A percentile compares a stretch with the other conserved stretches of the same genome.
Conservation (phyloP, 768 basidiomycete species). For the Serendipita sp. region DNA sequence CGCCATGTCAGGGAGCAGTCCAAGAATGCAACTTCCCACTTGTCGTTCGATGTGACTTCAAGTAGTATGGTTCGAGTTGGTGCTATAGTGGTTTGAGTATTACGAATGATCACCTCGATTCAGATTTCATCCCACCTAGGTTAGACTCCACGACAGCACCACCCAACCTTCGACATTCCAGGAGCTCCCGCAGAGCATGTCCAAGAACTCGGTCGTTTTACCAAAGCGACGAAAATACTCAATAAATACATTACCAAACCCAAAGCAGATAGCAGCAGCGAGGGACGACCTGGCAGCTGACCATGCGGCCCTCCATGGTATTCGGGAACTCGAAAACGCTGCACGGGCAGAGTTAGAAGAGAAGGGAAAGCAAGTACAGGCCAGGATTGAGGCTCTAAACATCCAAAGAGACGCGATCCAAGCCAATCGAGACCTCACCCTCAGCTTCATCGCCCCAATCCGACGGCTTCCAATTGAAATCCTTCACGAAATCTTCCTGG, state of each 20-base stretch:
- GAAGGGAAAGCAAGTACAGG: conserved; percentile 29
- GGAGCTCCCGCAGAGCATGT: background rate
- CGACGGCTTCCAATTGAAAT: conserved; percentile 55
- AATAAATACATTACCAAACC: conserved; percentile 33
- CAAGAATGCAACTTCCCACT: background rate
- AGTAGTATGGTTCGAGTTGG: background rate
- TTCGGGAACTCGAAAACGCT: conserved; percentile 35
- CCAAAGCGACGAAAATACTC: background rate
- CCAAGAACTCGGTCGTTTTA: background rate
- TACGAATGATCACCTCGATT: too few relatives aligned
- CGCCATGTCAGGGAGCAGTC: background rate
- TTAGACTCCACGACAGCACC: too few relatives aligned
- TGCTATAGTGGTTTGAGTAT: background rate
- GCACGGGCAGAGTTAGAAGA: conserved; percentile 42
- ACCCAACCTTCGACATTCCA: background rate
- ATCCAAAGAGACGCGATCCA: conserved; percentile 33
- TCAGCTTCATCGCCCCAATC: conserved; percentile 59
- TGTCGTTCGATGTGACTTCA: background rate
- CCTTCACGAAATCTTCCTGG: conserved; percentile 54
- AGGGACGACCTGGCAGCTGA: conserved; percentile 27
- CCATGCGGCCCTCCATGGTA: conserved; percentile 21
- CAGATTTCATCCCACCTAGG: too few relatives aligned
- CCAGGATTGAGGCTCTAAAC: conserved; percentile 36
- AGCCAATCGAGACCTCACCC: conserved; percentile 30
- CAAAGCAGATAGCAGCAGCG: conserved; percentile 35